phyloP scores from a whole-genome alignment of 345 rosid genomes.

The Clausena lansium region DNA sequence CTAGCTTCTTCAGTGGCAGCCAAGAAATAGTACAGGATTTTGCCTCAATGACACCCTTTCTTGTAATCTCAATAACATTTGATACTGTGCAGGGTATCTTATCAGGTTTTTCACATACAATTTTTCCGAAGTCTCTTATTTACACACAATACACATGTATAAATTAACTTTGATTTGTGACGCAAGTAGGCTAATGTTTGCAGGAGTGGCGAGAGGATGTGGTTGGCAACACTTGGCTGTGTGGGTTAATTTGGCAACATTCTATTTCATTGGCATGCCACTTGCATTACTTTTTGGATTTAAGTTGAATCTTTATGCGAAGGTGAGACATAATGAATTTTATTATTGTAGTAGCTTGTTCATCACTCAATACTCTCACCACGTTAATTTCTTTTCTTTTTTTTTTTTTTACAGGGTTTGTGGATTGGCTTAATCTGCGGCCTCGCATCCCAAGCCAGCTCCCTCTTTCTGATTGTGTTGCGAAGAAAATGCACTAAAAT shows the following conservation, averaged over 20 bases:
- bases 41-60: slow-evolving; percentile 54
- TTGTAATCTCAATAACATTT: slow-evolving; percentile 47
- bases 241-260: slow-evolving; percentile 51
- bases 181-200: neutral
- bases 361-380: too few species aligned
- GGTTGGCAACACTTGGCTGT: slow-evolving; percentile 73
- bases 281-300: slow-evolving; percentile 51
- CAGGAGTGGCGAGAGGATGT: slow-evolving; percentile 76
- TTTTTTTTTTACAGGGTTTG: neutral
- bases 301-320: slow-evolving; percentile 42
- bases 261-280: slow-evolving; percentile 51
- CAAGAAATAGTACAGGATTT: slow-evolving; percentile 37
- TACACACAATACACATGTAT: neutral
- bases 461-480: neutral
- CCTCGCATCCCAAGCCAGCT: neutral
- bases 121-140: neutral
- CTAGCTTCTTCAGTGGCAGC: slow-evolving; percentile 51
- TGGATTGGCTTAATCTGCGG: neutral
- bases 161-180: neutral
- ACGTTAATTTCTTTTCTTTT: neutral
- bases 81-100: slow-evolving; percentile 66
- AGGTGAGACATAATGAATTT: slow-evolving; percentile 31
- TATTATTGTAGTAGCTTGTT: too few species aligned
- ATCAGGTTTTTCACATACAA: slow-evolving; percentile 40
- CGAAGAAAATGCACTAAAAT: neutral